Evolutionary conservation across 2,329 filamentous ascomycete species (phyloP).

Genomic region (Penicillium sp.): DNA sequence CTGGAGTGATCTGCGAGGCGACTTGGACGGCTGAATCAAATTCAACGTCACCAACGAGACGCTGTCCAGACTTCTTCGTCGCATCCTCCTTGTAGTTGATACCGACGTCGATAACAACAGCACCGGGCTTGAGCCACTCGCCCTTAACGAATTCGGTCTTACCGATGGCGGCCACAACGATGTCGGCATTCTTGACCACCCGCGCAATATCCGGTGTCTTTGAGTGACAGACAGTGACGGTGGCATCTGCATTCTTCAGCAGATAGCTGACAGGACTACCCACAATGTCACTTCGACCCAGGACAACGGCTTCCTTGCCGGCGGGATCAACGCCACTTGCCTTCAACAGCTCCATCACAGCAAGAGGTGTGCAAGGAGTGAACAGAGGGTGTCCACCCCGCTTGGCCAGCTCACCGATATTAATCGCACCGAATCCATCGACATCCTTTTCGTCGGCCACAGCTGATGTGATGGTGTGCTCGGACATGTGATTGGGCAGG

Average conservation of each 20-base stretch:
- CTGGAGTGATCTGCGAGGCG: slow-evolving; percentile 88
- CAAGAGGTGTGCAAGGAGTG: slow-evolving; percentile 91
- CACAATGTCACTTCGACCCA: slow-evolving; percentile 94
- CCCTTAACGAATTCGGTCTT: slow-evolving; percentile 83
- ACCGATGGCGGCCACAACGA: slow-evolving; percentile 88
- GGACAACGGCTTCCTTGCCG: slow-evolving; percentile 89
- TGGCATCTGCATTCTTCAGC: slow-evolving; percentile 90
- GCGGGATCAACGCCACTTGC: slow-evolving; percentile 75
- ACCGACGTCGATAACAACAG: slow-evolving; percentile 94
- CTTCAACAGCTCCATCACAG: slow-evolving; percentile 86
- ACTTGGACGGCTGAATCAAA: slow-evolving; percentile 78
- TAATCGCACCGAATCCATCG: slow-evolving; percentile 87
- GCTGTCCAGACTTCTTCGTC: slow-evolving; percentile 84
- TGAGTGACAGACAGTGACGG: slow-evolving; percentile 93
- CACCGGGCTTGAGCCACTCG: slow-evolving; percentile 90
- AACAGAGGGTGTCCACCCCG: slow-evolving; percentile 84
- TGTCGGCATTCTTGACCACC: slow-evolving; percentile 76
- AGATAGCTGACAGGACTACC: slow-evolving; percentile 95
- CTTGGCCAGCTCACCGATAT: slow-evolving; percentile 96
- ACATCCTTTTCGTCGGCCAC: slow-evolving; percentile 95
- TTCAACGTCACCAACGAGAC: slow-evolving; percentile 92
- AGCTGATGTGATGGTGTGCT: slow-evolving; percentile 82
- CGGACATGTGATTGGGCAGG: slow-evolving; percentile 80
- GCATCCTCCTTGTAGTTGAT: slow-evolving; percentile 91
- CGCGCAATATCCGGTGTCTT: slow-evolving; percentile 68